A percentile compares a stretch with the other conserved stretches of the same genome.
These are phyloP conservation scores for Phaseolus lunatus DNA, from an alignment of 306 rosid species.

Conservation along the genomic window DNA sequence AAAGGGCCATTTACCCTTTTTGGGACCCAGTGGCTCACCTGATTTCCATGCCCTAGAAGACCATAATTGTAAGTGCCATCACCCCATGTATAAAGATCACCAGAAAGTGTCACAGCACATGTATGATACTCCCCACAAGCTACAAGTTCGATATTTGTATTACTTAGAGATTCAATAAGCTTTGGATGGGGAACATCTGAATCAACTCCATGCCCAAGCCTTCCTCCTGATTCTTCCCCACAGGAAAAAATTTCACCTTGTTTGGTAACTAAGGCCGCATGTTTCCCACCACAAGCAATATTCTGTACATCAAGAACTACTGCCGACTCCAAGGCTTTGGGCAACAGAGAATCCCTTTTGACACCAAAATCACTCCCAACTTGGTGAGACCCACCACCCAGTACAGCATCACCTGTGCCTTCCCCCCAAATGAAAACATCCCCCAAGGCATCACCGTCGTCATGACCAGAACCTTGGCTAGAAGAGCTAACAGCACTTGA, in stretches of 20 bases:
- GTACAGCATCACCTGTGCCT: slow-evolving; percentile 90
- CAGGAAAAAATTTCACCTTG: slow-evolving; percentile 98
- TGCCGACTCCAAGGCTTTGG: slow-evolving; percentile 94
- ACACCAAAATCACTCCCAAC: slow-evolving; percentile 70
- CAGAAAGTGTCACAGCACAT: slow-evolving; percentile 95
- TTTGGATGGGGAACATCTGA: slow-evolving; percentile 88
- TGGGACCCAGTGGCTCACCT: slow-evolving; percentile 99
- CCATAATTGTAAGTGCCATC: slow-evolving; percentile 95
- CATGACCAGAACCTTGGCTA: slow-evolving; percentile 99
- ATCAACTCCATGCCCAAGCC: slow-evolving; percentile 99
- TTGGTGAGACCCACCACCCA: slow-evolving; percentile 88
- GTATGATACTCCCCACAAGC: slow-evolving; percentile 99
- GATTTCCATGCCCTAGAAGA: slow-evolving; percentile 97
- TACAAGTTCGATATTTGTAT: slow-evolving; percentile 86
- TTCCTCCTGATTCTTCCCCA: slow-evolving; percentile 99
- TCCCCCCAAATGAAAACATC: slow-evolving; percentile 99
- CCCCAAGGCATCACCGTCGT: slow-evolving; percentile 98
- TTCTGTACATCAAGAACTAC: slow-evolving; percentile 95
- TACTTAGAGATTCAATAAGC: slow-evolving; percentile 90
- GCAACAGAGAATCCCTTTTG: slow-evolving; percentile 87
- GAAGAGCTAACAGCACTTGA: slow-evolving; percentile 99
- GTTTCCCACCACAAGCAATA: slow-evolving; percentile 95
- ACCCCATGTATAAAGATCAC: slow-evolving; percentile 99
- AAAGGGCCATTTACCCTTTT: slow-evolving; percentile 92
- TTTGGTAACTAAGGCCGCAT: slow-evolving; percentile 96